Evolutionary conservation across 495 filamentous ascomycete genomes (phyloP).

Genomic region (Halenospora varia): DNA sequence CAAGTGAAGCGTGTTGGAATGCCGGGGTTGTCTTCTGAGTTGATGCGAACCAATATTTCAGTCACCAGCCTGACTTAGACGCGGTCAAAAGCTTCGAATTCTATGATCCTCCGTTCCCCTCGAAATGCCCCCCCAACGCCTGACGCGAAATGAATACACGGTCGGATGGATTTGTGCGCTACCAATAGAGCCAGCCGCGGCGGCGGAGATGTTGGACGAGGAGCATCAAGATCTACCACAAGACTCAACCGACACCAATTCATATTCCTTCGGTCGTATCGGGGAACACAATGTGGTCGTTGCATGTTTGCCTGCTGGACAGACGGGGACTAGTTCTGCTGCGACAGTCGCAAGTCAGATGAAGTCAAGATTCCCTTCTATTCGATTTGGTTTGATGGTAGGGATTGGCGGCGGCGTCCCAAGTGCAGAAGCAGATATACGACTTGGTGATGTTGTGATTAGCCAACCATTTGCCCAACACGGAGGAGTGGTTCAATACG

Average conservation of each 20-base stretch:
- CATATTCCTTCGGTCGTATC: slow-evolving; percentile 30
- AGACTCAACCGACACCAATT: slow-evolving; percentile 29
- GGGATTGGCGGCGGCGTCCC: slow-evolving; percentile 42
- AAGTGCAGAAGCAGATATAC: slow-evolving; percentile 29
- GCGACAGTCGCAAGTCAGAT: slow-evolving; percentile 30
- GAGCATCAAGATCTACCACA: no score
- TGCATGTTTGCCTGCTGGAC: slow-evolving; percentile 30
- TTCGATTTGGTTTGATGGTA: slow-evolving; percentile 37
- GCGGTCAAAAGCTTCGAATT: neutral
- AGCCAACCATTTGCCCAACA: slow-evolving; percentile 20
- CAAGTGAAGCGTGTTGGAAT: no score
- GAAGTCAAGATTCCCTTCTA: slow-evolving; percentile 31
- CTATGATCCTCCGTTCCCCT: neutral
- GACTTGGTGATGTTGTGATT: slow-evolving; percentile 39
- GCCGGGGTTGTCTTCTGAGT: no score
- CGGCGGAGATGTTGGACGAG: slow-evolving; percentile 43
- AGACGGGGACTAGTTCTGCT: slow-evolving; percentile 29
- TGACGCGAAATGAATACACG: slow-evolving; percentile 30
- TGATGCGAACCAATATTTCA: no score
- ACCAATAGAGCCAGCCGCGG: slow-evolving; percentile 40
- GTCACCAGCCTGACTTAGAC: no score
- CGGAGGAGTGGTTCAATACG: slow-evolving; percentile 28
- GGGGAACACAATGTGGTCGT: slow-evolving; percentile 33
- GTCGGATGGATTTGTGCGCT: slow-evolving; percentile 48
- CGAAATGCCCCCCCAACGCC: neutral